These are phyloP conservation scores for Hamigera avellanea DNA, from an alignment of 495 filamentous ascomycete genomes.

Conservation along the genomic window DNA sequence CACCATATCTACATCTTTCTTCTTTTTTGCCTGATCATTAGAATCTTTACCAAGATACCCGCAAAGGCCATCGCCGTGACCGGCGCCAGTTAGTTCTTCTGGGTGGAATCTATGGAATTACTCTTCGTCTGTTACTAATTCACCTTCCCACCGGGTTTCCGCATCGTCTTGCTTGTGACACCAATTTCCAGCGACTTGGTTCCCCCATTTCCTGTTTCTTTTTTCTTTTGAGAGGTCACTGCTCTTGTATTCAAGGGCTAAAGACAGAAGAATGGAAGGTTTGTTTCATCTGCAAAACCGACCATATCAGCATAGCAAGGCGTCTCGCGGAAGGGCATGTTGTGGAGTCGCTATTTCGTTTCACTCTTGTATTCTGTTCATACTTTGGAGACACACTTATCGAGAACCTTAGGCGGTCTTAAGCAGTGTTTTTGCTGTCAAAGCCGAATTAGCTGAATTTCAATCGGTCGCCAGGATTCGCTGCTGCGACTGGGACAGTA, in stretches of 20 bases:
- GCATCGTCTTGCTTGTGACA: too few species aligned
- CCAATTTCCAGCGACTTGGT: conserved; percentile 1
- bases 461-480: too few species aligned
- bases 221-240: background rate
- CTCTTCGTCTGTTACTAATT: background rate
- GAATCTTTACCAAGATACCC: conserved; percentile 21
- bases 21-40: conserved; percentile 3
- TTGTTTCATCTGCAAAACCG: conserved; percentile 1
- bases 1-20: background rate
- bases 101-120: conserved; percentile 1
- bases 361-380: conserved; percentile 3
- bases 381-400: background rate
- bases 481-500: too few species aligned
- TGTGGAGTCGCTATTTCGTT: conserved; percentile 8
- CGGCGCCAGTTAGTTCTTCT: conserved; percentile 1
- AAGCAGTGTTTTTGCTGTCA: too few species aligned
- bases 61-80: conserved; percentile 5
- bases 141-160: background rate
- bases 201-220: conserved; percentile 1
- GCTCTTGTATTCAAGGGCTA: too few species aligned
- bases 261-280: too few species aligned
- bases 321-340: conserved; percentile 18
- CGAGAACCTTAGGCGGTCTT: too few species aligned
- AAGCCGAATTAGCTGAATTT: too few species aligned
- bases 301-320: conserved; percentile 27